Conservation (phyloP, 257 asterid species). For the Penstemon eatonii region DNA sequence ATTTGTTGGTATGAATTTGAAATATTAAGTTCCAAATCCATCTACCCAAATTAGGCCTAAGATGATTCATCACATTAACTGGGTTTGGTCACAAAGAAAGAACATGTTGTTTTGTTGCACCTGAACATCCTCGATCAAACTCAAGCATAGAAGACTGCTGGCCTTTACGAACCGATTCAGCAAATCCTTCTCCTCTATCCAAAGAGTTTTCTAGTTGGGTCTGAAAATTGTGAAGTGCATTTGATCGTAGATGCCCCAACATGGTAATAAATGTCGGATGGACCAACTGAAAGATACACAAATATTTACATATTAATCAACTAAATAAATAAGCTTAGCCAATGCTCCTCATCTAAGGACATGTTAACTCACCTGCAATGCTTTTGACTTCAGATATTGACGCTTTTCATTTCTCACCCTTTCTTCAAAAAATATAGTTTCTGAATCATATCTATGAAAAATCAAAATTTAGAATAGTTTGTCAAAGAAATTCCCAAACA, state of each 20-base stretch:
- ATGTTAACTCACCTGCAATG: constrained; percentile 40
- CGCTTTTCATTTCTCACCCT: constrained; percentile 52
- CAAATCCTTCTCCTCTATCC: constrained; percentile 53
- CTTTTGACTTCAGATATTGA: constrained; percentile 41
- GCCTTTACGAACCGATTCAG: constrained; percentile 48
- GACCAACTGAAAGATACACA: constrained; percentile 43
- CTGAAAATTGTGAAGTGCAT: constrained; percentile 44
- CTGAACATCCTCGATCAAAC: constrained; percentile 62
- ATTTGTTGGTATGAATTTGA: too few species aligned
- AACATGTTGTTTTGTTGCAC: constrained; percentile 31
- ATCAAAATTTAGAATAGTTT: constrained; percentile 11
- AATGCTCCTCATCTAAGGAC: neutral
- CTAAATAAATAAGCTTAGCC: neutral
- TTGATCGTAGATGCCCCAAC: constrained; percentile 54
- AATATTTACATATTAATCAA: constrained; percentile 13
- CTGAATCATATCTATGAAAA: constrained; percentile 54
- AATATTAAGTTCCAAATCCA: too few species aligned
- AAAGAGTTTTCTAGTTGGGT: constrained; percentile 38
- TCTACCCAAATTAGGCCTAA: too few species aligned
- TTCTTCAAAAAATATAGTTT: constrained; percentile 48
- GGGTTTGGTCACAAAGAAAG: too few species aligned
- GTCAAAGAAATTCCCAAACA: constrained; percentile 11
- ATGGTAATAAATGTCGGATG: constrained; percentile 47
- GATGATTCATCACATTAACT: too few species aligned
- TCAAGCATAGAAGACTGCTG: constrained; percentile 36